Evolutionary conservation across 345 rosid species (phyloP), one percentile per base, ranked within the genome.

Genomic region (Populus simonii): DNA sequence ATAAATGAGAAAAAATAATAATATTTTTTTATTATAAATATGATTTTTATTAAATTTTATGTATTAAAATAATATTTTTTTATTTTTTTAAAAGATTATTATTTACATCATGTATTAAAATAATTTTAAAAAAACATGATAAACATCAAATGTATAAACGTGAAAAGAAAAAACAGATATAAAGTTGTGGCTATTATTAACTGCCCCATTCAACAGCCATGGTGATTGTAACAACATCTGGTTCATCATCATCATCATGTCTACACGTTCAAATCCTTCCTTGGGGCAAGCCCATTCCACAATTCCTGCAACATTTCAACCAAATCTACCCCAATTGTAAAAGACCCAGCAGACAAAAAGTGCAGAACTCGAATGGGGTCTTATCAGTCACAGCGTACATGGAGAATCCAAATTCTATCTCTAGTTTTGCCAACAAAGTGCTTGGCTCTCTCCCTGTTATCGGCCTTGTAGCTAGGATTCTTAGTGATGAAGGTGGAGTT

Each of bases 401-500:
- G 82, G 99, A 96, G 87, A 88, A 86, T 72, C 90, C 88, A 1
- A 90, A 89, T 85, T 90, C 98, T 47, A 49, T 93, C 77, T 88
- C 96, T 65, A 80, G 87, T 78, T 91, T 93, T 76, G 96, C 91
- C 41, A 96, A 68, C 79, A 90, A 86, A 81, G 92, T 93, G 78
- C 86, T 91, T 63, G 98, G 98, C 20, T 93, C 98, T 8, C 94
- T 95, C 63, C 98, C 99, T 4, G 90, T 95, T 1, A 41, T 95
- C 8, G 99, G 99, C 59, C 99, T 95, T 61, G 74, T 95, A 4
- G 99, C 96, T 0, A 83, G 99, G 81, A 92, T 95, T 72, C 71
- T 91, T 84, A 91, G 90, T 70, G 96, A 93, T 49, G 98, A 95
- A 86, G 99, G 98, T 22, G 98, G 99, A 18, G 93, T 95, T 33